Base-by-base conservation (phyloP, 768 basidiomycete species). In the Porphyrellus cyaneotinctus region DNA sequence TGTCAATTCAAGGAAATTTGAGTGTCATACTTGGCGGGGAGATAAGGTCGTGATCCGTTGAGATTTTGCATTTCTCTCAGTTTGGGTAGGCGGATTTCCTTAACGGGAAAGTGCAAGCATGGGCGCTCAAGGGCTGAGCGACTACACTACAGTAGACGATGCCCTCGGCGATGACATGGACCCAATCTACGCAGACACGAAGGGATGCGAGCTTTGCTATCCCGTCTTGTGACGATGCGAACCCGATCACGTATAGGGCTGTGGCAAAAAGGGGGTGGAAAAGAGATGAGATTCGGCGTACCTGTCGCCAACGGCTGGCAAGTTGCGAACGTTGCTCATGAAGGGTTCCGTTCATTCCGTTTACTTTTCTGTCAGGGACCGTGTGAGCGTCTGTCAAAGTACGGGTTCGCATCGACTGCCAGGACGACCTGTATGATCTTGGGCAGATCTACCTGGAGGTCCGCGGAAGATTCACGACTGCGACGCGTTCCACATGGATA, bases 11-110 rank as follows among this genome's bases (percentile, higher is more conserved):
- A 38, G 54, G 56, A 23, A 61, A 51, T 47, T 11, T n/a, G 24
- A 4, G 24, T 28, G 53, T 49, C 56, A 52, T 53, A 49, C 46
- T 20, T 20, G 59, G 46, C 15, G 43, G 65, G 64, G 64, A 65
- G 64, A 67, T 65, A 65, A 65, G 64, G 64, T 62, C 64, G 52
- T 58, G 65, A 65, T 65, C 64, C 64, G 64, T 57, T 47, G 24
- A 64, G 65, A 67, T 67, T 57, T 24, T 43, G 51, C 4, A 11
- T 42, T 31, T 24, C 39, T 48, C 38, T 22, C 30, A 30, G n/a
- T 26, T 14, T n/a, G n/a, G 41, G 56, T 15, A 47, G n/a, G 1
- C 1, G 23, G 18, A 12, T 53, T 64, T 41, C 64, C 62, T 48
- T 18, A 45, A 38, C 15, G 5, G 43, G 28, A 15, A 3, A 7